A percentile compares a stretch with the other conserved stretches of the same genome.
Evolutionary conservation across 768 basidiomycete genomes (phyloP).

Genomic region (Mycena polygramma): DNA sequence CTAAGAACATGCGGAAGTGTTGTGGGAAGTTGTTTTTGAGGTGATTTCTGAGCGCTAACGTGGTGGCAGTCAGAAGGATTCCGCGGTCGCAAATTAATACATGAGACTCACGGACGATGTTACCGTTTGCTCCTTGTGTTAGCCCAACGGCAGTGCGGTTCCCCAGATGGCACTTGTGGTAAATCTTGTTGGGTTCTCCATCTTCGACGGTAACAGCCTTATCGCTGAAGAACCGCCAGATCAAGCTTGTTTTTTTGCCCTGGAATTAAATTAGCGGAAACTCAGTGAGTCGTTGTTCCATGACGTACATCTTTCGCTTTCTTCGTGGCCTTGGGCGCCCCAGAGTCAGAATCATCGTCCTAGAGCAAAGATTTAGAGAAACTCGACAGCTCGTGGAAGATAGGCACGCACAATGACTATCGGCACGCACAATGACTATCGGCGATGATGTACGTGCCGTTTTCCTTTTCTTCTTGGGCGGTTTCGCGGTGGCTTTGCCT

Average conservation of each 20-base stretch:
- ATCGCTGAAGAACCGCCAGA: background rate
- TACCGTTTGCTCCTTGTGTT: background rate
- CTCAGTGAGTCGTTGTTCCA: too few species aligned
- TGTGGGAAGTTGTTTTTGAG: background rate
- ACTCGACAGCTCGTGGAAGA: too few species aligned
- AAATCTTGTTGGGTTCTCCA: background rate
- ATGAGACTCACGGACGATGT: background rate
- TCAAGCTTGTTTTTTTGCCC: background rate
- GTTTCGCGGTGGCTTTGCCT: background rate
- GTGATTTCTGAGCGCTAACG: background rate
- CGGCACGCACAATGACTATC: too few species aligned
- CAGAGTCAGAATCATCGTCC: too few species aligned
- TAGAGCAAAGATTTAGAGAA: too few species aligned
- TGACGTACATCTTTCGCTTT: too few species aligned
- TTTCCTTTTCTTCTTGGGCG: background rate
- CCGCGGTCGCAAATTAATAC: background rate
- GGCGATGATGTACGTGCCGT: background rate
- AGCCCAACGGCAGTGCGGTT: background rate
- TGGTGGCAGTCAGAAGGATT: background rate
- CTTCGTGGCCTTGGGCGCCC: too few species aligned
- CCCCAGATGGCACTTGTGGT: background rate
- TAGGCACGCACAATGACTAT: too few species aligned
- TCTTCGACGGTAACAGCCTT: background rate
- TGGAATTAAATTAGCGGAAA: background rate
- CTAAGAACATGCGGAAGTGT: background rate